These are phyloP conservation scores for Blastobotrys elegans DNA, from an alignment of 1,139 yeast genomes.

Conservation along the genomic window DNA sequence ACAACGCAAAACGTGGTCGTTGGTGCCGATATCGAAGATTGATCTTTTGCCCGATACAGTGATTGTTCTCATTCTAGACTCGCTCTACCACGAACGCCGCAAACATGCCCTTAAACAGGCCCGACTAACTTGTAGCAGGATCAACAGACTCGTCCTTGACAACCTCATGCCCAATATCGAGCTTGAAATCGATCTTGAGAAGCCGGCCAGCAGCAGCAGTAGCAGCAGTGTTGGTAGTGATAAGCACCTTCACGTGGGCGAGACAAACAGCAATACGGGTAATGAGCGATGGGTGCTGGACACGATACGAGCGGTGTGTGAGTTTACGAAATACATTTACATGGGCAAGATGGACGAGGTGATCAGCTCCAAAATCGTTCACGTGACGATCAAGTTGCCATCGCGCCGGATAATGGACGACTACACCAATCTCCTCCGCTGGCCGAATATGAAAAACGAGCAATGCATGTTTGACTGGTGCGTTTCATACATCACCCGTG, in stretches of 20 bases:
- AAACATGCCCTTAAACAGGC: not conserved
- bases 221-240: not conserved
- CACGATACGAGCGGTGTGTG: not conserved
- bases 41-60: constrained; percentile 1
- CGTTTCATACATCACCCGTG: not conserved
- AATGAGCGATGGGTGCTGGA: not conserved
- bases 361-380: not conserved
- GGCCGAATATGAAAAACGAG: not conserved
- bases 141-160: not conserved
- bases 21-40: not conserved
- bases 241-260: not conserved
- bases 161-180: not conserved
- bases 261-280: not conserved
- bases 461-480: not conserved
- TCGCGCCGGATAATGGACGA: not conserved
- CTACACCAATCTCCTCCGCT: not conserved
- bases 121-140: not conserved
- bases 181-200: not conserved
- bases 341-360: constrained; percentile 1
- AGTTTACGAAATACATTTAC: not conserved
- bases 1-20: not conserved
- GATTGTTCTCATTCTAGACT: not conserved
- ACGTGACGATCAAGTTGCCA: not conserved
- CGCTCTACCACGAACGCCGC: constrained; percentile 1
- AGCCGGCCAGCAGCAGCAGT: not conserved